Conservation (phyloP, 495 filamentous ascomycete species). For the Tuber indicum region DNA sequence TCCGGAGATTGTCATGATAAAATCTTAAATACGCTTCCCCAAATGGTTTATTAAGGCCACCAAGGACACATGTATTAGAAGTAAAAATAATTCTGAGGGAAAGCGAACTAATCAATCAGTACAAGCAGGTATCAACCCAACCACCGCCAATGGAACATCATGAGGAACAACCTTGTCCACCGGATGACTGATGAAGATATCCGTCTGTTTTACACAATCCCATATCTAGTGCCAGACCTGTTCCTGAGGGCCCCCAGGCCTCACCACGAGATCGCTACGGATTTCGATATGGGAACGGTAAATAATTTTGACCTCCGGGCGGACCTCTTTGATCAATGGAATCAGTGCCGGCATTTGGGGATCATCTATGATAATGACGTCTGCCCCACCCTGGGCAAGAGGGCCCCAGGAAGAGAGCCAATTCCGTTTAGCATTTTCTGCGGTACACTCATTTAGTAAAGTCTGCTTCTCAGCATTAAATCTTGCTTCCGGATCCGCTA, state of each 20-base stretch:
- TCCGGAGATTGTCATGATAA: conserved; percentile 70
- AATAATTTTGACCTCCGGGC: conserved; percentile 62
- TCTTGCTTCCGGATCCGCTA: too few relatives aligned
- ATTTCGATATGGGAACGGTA: conserved; percentile 83
- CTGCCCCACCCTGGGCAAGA: too few relatives aligned
- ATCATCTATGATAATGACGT: too few relatives aligned
- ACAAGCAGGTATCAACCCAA: conserved; percentile 73
- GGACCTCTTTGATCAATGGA: too few relatives aligned
- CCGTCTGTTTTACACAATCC: conserved; percentile 60
- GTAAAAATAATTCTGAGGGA: not conserved
- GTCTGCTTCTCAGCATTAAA: too few relatives aligned
- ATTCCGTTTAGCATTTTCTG: too few relatives aligned
- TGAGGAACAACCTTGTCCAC: conserved; percentile 68
- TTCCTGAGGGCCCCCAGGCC: conserved; percentile 58
- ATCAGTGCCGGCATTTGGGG: too few relatives aligned
- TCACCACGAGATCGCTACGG: conserved; percentile 61
- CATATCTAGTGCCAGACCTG: conserved; percentile 74
- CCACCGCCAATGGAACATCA: conserved; percentile 58
- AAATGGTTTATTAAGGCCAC: conserved; percentile 76
- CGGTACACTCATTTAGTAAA: too few relatives aligned
- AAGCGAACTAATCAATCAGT: conserved; percentile 61
- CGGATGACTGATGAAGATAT: conserved; percentile 80
- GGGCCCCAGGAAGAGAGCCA: too few relatives aligned
- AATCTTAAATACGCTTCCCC: conserved; percentile 66
- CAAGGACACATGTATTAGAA: conserved; percentile 51